A percentile compares a stretch with the other conserved stretches of the same genome.
These are phyloP conservation scores for Esteya vermicola DNA, from an alignment of 2,329 filamentous ascomycete species.

Conservation along the genomic window DNA sequence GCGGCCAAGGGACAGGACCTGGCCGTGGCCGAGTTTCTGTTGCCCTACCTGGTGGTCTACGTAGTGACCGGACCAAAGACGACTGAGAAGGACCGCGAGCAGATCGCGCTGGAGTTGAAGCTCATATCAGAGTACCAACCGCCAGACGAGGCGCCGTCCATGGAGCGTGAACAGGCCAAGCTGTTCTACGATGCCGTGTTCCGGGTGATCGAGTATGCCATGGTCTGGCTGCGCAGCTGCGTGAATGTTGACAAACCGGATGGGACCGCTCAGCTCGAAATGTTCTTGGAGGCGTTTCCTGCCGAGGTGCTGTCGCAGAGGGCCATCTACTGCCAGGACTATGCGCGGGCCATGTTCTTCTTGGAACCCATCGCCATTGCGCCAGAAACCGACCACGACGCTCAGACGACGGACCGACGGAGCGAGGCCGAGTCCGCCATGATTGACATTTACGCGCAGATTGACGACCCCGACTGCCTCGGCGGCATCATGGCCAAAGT, in stretches of 20 bases:
- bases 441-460: slow-evolving; percentile 90
- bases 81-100: slow-evolving; percentile 38
- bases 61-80: slow-evolving; percentile 52
- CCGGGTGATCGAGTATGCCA: slow-evolving; percentile 78
- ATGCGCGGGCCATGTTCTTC: slow-evolving; percentile 81
- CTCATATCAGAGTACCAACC: slow-evolving; percentile 54
- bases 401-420: slow-evolving; percentile 27
- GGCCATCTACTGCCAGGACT: slow-evolving; percentile 88
- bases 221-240: slow-evolving; percentile 65
- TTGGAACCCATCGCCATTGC: slow-evolving; percentile 64
- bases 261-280: slow-evolving; percentile 32
- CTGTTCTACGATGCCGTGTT: slow-evolving; percentile 86
- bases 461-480: slow-evolving; percentile 93
- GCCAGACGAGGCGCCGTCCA: slow-evolving; percentile 34
- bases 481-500: slow-evolving; percentile 87
- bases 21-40: slow-evolving; percentile 71
- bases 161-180: slow-evolving; percentile 61
- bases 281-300: slow-evolving; percentile 49
- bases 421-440: slow-evolving; percentile 59
- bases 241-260: slow-evolving; percentile 57
- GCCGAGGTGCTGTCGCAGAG: slow-evolving; percentile 61
- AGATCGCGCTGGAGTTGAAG: slow-evolving; percentile 60
- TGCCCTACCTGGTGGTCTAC: slow-evolving; percentile 79
- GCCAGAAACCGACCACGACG: slow-evolving; percentile 27
- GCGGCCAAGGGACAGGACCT: slow-evolving; percentile 78